A percentile compares a stretch with the other conserved stretches of the same genome.
Evolutionary conservation across 371 early-diverging fungal species (phyloP).

Genomic region (Mortierella sp.): DNA sequence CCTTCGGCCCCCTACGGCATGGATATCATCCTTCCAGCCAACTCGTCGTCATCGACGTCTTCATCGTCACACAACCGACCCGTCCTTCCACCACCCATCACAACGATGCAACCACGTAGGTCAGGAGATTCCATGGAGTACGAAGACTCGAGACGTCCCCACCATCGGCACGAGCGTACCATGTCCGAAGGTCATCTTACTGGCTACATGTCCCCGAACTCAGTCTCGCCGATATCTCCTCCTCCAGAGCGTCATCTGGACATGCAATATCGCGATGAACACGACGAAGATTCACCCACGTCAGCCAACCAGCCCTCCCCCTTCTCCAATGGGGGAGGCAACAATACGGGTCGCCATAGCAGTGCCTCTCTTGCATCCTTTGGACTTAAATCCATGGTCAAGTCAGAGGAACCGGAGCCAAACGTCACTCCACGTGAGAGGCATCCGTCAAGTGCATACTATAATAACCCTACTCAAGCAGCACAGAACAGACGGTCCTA

Average conservation of each 20-base stretch:
- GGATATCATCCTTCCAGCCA: slow-evolving; percentile 45
- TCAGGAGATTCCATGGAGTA: slow-evolving; percentile 21
- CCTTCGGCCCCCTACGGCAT: slow-evolving; percentile 32
- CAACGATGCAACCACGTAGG: slow-evolving; percentile 21
- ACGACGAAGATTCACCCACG: slow-evolving; percentile 41
- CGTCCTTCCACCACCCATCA: slow-evolving; percentile 43
- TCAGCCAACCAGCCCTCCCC: slow-evolving; percentile 26
- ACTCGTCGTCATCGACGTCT: slow-evolving; percentile 1
- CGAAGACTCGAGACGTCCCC: slow-evolving; percentile 29
- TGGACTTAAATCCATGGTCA: slow-evolving; percentile 22
- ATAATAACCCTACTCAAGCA: slow-evolving; percentile 19
- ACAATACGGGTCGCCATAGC: slow-evolving; percentile 20
- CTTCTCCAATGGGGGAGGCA: slow-evolving; percentile 16
- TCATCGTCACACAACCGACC: slow-evolving; percentile 26
- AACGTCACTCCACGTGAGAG: slow-evolving; percentile 13
- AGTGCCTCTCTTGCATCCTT: slow-evolving; percentile 34
- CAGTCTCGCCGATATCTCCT: slow-evolving; percentile 42
- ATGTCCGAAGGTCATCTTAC: slow-evolving; percentile 45
- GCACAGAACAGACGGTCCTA: slow-evolving; percentile 34
- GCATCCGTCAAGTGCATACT: slow-evolving; percentile 13
- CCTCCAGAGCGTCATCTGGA: slow-evolving; percentile 35
- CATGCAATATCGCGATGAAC: slow-evolving; percentile 32
- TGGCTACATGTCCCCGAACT: slow-evolving; percentile 38
- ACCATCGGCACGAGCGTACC: slow-evolving; percentile 40
- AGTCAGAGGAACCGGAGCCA: slow-evolving; percentile 24